phyloP scores from a whole-genome alignment of 2,329 filamentous ascomycete genomes.

The Ascochyta viciae-villosae region DNA sequence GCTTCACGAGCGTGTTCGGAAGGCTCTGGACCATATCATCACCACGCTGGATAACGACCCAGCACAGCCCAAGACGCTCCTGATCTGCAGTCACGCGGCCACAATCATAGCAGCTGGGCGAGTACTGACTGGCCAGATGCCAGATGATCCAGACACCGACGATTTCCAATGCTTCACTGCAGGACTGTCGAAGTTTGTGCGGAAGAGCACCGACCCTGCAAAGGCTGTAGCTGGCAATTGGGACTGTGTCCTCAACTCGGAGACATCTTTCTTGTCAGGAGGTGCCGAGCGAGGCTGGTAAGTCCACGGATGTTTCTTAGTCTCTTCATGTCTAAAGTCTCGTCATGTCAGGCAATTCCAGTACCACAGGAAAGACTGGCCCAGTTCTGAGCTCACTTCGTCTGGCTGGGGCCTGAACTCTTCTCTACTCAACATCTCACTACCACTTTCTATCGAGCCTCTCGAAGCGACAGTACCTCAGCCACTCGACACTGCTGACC shows the following conservation, averaged over 20 bases:
- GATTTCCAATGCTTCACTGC: constrained; percentile 90
- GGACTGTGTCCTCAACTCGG: constrained; percentile 80
- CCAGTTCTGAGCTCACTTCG: constrained; percentile 5
- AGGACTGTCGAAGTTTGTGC: constrained; percentile 73
- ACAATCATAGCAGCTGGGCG: constrained; percentile 86
- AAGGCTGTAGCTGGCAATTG: constrained; percentile 77
- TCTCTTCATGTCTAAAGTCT: neutral
- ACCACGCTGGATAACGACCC: constrained; percentile 71
- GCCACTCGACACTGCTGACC: constrained; percentile 2
- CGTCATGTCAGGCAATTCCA: constrained; percentile 6
- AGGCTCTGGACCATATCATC: constrained; percentile 73
- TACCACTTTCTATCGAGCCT: neutral
- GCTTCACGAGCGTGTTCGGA: constrained; percentile 80
- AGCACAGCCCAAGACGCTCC: constrained; percentile 69
- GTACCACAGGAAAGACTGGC: constrained; percentile 20
- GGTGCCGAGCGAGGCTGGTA: constrained; percentile 92
- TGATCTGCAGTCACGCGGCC: constrained; percentile 91
- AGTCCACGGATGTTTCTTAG: constrained; percentile 21
- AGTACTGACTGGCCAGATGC: constrained; percentile 78
- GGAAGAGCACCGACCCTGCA: constrained; percentile 56
- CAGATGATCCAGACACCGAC: constrained; percentile 71
- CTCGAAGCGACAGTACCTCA: neutral
- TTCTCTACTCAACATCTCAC: constrained; percentile 4
- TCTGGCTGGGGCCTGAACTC: constrained; percentile 6
- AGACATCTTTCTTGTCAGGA: constrained; percentile 79